Evolutionary conservation across 176 grass and related monocot species (phyloP).

Genomic region (Rhipidocladum racemiflorum): DNA sequence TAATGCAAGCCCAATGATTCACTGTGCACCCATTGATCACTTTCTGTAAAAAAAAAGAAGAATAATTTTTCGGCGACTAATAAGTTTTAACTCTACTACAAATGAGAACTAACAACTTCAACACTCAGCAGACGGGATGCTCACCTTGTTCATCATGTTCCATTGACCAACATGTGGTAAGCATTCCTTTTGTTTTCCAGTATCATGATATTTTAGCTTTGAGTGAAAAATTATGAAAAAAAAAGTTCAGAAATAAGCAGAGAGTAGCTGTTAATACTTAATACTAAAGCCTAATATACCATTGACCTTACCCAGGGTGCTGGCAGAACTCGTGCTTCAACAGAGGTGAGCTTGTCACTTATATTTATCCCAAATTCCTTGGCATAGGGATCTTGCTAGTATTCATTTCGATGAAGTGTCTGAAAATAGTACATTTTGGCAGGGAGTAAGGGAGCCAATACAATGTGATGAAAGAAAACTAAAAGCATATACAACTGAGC

Average conservation of each 20-base stretch:
- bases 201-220: conserved; percentile 67
- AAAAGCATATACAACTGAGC: not conserved
- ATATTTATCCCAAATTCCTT: conserved; percentile 81
- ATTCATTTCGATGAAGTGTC: conserved; percentile 67
- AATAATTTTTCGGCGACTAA: not conserved
- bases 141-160: conserved; percentile 82
- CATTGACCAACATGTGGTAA: conserved; percentile 69
- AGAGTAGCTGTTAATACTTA: not conserved
- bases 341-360: conserved; percentile 57
- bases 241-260: not conserved
- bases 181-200: conserved; percentile 66
- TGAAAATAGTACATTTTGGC: conserved; percentile 11
- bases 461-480: not conserved
- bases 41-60: conserved; percentile 44
- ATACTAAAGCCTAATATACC: not conserved
- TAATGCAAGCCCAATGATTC: conserved; percentile 72
- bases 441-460: no score
- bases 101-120: not conserved
- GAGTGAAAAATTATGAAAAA: not conserved
- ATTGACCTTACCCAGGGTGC: conserved; percentile 64
- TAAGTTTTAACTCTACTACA: not conserved
- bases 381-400: conserved; percentile 70
- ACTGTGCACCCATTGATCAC: conserved; percentile 71
- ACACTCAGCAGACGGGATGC: not conserved
- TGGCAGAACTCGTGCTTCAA: conserved; percentile 72